Conservation (phyloP, 108 stramenopile species). For the Cyclotella atomus region DNA sequence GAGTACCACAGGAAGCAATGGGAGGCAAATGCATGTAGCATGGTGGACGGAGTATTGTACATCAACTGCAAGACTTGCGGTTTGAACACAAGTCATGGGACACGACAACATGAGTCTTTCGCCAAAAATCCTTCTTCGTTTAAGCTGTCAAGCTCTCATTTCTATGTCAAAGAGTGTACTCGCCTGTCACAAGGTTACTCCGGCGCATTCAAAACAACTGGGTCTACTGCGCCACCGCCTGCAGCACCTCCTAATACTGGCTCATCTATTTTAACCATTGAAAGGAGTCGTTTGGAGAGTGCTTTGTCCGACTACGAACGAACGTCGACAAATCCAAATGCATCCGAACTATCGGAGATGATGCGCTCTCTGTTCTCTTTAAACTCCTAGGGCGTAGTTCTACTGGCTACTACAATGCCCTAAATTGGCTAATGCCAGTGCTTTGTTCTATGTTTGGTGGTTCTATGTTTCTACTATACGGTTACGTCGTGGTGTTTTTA, state of each 20-base stretch:
- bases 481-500: neutral
- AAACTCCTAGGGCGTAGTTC: neutral
- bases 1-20: neutral
- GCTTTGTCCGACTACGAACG: neutral
- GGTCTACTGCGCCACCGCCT: neutral
- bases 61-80: neutral
- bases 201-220: neutral
- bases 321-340: slow-evolving; percentile 1
- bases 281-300: neutral
- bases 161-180: neutral
- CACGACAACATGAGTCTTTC: neutral
- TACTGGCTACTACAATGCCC: neutral
- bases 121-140: neutral
- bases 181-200: neutral
- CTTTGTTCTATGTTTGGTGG: too few relatives aligned
- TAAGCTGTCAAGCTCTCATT: too few relatives aligned
- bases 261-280: neutral
- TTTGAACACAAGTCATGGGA: neutral
- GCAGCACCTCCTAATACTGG: neutral
- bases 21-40: neutral
- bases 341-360: neutral
- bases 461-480: neutral
- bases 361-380: neutral
- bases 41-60: neutral
- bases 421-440: too few relatives aligned